Evolutionary conservation across 768 basidiomycete genomes (phyloP).

Genomic region (Serpula lacrymans): DNA sequence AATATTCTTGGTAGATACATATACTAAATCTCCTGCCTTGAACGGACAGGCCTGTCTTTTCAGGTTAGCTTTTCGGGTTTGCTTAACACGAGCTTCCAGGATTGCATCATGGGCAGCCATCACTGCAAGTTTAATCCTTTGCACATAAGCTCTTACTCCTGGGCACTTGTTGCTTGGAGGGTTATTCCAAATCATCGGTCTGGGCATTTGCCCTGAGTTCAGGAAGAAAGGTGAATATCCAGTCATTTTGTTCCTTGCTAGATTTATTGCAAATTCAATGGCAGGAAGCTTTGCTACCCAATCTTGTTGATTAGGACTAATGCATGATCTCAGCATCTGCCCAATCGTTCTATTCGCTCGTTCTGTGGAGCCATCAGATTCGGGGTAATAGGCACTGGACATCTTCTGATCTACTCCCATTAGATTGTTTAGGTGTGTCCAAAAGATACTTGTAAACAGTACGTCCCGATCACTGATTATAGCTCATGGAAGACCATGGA

Average conservation of each 20-base stretch:
- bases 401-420: conserved; percentile 29
- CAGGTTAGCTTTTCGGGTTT: conserved; percentile 24
- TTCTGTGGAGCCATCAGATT: conserved; percentile 40
- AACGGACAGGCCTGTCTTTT: conserved; percentile 28
- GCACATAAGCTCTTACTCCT: conserved; percentile 22
- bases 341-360: conserved; percentile 29
- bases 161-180: conserved; percentile 16
- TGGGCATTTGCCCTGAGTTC: conserved; percentile 28
- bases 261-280: conserved; percentile 38
- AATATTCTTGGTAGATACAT: conserved; percentile 31
- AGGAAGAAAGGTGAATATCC: conserved; percentile 36
- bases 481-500: conserved; percentile 34
- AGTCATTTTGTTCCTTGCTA: conserved; percentile 28
- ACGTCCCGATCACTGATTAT: conserved; percentile 42
- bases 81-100: conserved; percentile 21
- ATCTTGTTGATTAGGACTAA: conserved; percentile 21
- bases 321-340: conserved; percentile 25
- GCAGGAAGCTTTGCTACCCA: conserved; percentile 26
- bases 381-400: conserved; percentile 40
- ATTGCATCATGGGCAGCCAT: conserved; percentile 26
- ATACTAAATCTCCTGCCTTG: conserved; percentile 27
- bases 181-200: conserved; percentile 26
- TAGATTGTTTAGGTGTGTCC: conserved; percentile 30
- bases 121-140: conserved; percentile 17
- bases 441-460: conserved; percentile 42